Evolutionary conservation across 345 rosid genomes (phyloP).

Genomic region (Populus euphratica): DNA sequence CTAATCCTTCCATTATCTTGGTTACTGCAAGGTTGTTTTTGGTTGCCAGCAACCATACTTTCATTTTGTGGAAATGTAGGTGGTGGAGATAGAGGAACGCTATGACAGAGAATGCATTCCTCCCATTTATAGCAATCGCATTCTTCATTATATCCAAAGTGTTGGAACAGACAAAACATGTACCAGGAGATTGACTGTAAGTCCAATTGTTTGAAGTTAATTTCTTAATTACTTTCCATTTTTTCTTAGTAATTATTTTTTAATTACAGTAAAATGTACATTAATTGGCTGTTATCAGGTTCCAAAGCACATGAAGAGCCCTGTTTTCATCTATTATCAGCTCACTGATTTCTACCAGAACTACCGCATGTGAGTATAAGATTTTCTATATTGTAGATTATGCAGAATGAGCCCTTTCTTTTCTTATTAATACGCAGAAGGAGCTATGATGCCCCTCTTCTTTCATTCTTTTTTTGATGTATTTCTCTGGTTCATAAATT

Average conservation of each 20-base stretch:
- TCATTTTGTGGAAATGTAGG: slow-evolving; percentile 11
- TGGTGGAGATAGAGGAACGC: slow-evolving; percentile 28
- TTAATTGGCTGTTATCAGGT: slow-evolving; percentile 14
- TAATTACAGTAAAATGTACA: neutral
- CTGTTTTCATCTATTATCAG: slow-evolving; percentile 27
- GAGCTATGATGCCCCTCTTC: no score
- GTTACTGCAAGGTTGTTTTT: neutral
- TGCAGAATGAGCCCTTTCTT: neutral
- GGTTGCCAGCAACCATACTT: neutral
- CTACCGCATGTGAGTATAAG: slow-evolving; percentile 18
- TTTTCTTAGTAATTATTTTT: neutral
- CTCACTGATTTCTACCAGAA: slow-evolving; percentile 31
- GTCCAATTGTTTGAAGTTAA: neutral
- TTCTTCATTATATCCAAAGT: slow-evolving; percentile 7
- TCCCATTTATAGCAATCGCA: neutral
- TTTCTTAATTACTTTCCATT: neutral
- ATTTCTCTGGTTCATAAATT: no score
- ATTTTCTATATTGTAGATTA: neutral
- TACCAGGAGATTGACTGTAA: slow-evolving; percentile 14
- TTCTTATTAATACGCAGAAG: neutral
- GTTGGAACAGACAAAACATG: slow-evolving; percentile 20
- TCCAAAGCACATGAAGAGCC: slow-evolving; percentile 28
- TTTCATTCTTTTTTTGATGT: no score
- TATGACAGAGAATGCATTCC: slow-evolving; percentile 29
- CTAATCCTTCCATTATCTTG: neutral